These are phyloP conservation scores for Parmales sp. DNA, from an alignment of 108 stramenopile species.

Conservation along the genomic window DNA sequence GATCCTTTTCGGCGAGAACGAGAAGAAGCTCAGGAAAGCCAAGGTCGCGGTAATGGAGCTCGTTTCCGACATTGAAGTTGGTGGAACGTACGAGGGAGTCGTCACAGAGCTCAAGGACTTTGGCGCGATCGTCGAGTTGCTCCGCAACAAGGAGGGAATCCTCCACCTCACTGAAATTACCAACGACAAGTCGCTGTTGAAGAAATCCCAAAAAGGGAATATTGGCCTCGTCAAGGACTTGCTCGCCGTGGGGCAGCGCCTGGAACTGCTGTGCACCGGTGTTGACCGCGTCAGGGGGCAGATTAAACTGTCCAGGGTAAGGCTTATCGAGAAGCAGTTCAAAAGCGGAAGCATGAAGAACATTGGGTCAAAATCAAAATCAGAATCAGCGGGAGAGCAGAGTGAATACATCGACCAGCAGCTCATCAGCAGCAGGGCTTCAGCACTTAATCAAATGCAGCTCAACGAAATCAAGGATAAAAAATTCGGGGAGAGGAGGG, in stretches of 20 bases:
- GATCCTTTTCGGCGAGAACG: constrained; percentile 44
- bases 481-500: too few relatives aligned
- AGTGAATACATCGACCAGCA: too few relatives aligned
- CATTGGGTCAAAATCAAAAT: too few relatives aligned
- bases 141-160: constrained; percentile 78
- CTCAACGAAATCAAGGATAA: too few relatives aligned
- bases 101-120: constrained; percentile 73
- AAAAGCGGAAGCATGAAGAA: too few relatives aligned
- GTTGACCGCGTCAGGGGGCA: constrained; percentile 59
- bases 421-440: too few relatives aligned
- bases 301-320: constrained; percentile 41
- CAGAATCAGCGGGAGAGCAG: too few relatives aligned
- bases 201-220: constrained; percentile 44
- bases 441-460: too few relatives aligned
- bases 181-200: constrained; percentile 21
- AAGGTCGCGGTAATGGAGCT: constrained; percentile 50
- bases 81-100: constrained; percentile 61
- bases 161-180: constrained; percentile 74
- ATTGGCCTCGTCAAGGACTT: constrained; percentile 37
- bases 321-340: constrained; percentile 31
- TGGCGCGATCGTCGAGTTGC: constrained; percentile 69
- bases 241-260: constrained; percentile 44
- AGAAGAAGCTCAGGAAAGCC: constrained; percentile 21
- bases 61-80: constrained; percentile 58
- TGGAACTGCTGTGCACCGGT: constrained; percentile 46